Percentiles rank a stretch among this genome's conserved stretches.
These are phyloP conservation scores for Amphirosellinia nigrospora DNA, from an alignment of 495 filamentous ascomycete species.

Conservation along the genomic window DNA sequence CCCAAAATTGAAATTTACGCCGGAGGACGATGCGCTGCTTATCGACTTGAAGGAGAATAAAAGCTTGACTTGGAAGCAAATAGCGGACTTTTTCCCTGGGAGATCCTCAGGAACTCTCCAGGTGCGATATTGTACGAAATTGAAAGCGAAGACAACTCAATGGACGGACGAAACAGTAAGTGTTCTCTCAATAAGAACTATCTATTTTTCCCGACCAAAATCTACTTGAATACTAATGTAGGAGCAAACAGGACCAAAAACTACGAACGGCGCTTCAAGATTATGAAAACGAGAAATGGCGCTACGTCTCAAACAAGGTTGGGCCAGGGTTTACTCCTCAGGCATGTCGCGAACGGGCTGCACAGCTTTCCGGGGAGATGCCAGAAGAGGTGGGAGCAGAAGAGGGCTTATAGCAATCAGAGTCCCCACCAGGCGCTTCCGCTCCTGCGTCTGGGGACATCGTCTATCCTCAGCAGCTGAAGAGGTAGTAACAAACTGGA, in stretches of 20 bases:
- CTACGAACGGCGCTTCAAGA: conserved; percentile 81
- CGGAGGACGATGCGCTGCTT: conserved; percentile 83
- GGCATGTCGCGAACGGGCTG: conserved; percentile 82
- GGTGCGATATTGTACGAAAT: conserved; percentile 91
- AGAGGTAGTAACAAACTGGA: conserved; percentile 34
- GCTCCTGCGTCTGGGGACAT: conserved; percentile 60
- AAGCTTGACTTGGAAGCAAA: conserved; percentile 93
- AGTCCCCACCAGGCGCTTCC: conserved; percentile 58
- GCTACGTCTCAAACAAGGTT: conserved; percentile 84
- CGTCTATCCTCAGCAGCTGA: conserved; percentile 51
- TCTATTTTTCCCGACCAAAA: not conserved
- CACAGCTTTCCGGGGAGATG: conserved; percentile 55
- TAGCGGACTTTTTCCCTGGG: conserved; percentile 91
- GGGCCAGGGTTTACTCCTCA: conserved; percentile 82
- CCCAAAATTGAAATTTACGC: conserved; percentile 88
- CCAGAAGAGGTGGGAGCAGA: conserved; percentile 37
- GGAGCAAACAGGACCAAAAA: conserved; percentile 68
- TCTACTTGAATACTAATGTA: conserved; percentile 28
- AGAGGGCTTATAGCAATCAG: conserved; percentile 61
- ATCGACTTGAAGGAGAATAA: conserved; percentile 92
- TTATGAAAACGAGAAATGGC: conserved; percentile 91
- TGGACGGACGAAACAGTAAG: conserved; percentile 93
- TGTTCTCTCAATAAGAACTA: conserved; percentile 20
- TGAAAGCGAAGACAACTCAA: conserved; percentile 88
- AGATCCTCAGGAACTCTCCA: conserved; percentile 86